phyloP scores from a whole-genome alignment of 2,329 filamentous ascomycete species.

The Penicillium glabrum region DNA sequence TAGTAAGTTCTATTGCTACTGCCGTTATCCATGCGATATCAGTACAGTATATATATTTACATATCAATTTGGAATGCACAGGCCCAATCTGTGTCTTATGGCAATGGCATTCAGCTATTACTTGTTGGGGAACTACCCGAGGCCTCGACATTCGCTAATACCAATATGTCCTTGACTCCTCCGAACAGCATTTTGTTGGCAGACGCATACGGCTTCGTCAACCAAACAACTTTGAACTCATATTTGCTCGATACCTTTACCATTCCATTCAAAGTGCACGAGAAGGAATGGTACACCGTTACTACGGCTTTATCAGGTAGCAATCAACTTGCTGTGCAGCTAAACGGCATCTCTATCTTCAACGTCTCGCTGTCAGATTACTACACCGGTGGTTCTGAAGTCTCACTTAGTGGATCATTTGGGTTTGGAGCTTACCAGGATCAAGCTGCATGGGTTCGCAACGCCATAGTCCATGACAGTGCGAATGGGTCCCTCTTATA shows the following conservation, averaged over 20 bases:
- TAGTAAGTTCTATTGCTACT: neutral
- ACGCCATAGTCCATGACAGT: slow-evolving; percentile 11
- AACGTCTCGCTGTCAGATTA: slow-evolving; percentile 3
- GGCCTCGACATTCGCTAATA: slow-evolving; percentile 5
- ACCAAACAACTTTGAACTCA: slow-evolving; percentile 5
- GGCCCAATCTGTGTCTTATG: neutral
- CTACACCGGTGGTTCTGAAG: slow-evolving; percentile 2
- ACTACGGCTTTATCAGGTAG: neutral
- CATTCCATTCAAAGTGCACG: slow-evolving; percentile 3
- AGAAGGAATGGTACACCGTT: slow-evolving; percentile 6
- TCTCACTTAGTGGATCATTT: slow-evolving; percentile 4
- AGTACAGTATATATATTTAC: neutral
- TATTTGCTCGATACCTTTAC: slow-evolving; percentile 2
- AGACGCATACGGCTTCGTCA: slow-evolving; percentile 4
- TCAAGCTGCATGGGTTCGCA: slow-evolving; percentile 13
- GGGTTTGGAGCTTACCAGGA: slow-evolving; percentile 21
- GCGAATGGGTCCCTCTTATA: slow-evolving; percentile 15
- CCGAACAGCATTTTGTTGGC: slow-evolving; percentile 4
- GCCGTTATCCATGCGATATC: neutral
- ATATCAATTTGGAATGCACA: neutral
- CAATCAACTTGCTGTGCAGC: slow-evolving; percentile 3
- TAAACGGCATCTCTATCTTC: neutral
- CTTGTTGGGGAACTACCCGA: slow-evolving; percentile 5
- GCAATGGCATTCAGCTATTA: slow-evolving; percentile 3
- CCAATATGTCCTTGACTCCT: slow-evolving; percentile 4